Percentiles rank a stretch among this genome's conserved stretches.
These are phyloP conservation scores for Botrytis aclada DNA, from an alignment of 2,329 filamentous ascomycete species.

Conservation along the genomic window DNA sequence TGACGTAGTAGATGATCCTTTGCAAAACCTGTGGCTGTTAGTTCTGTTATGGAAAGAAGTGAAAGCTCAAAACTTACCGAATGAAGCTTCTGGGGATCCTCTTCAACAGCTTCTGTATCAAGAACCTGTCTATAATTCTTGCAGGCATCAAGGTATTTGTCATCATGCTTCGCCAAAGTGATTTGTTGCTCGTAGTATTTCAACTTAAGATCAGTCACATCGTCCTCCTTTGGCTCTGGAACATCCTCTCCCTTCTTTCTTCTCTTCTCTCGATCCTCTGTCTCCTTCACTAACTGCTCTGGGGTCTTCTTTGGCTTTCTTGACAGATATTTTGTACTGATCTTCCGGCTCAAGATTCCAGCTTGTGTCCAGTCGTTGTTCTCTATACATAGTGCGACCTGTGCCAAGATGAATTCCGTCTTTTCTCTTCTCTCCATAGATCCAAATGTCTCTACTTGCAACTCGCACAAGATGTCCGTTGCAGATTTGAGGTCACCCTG, in stretches of 20 bases:
- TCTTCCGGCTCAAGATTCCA: constrained; percentile 90
- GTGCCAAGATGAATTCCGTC: constrained; percentile 96
- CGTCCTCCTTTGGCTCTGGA: constrained; percentile 73
- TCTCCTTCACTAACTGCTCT: constrained; percentile 86
- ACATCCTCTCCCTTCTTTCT: constrained; percentile 76
- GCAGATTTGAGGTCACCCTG: constrained; percentile 90
- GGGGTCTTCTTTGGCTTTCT: constrained; percentile 87
- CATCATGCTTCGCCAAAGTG: constrained; percentile 88
- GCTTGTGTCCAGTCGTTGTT: constrained; percentile 96
- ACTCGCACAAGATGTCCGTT: constrained; percentile 89
- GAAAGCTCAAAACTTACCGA: constrained; percentile 56
- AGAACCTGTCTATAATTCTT: constrained; percentile 97
- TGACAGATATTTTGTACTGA: constrained; percentile 88
- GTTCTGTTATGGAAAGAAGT: constrained; percentile 8
- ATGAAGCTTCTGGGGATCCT: constrained; percentile 80
- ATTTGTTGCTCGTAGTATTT: constrained; percentile 98
- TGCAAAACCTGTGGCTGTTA: constrained; percentile 68
- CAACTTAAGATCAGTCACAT: constrained; percentile 94
- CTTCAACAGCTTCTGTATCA: constrained; percentile 92
- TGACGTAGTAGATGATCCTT: constrained; percentile 95
- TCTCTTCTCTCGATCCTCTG: constrained; percentile 84
- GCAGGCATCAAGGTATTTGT: constrained; percentile 96
- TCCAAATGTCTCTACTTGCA: constrained; percentile 98
- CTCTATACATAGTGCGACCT: constrained; percentile 92
- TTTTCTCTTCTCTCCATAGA: constrained; percentile 97